Evolutionary conservation across 352 stramenopile species (phyloP).

Genomic region (Pythium apleroticum): DNA sequence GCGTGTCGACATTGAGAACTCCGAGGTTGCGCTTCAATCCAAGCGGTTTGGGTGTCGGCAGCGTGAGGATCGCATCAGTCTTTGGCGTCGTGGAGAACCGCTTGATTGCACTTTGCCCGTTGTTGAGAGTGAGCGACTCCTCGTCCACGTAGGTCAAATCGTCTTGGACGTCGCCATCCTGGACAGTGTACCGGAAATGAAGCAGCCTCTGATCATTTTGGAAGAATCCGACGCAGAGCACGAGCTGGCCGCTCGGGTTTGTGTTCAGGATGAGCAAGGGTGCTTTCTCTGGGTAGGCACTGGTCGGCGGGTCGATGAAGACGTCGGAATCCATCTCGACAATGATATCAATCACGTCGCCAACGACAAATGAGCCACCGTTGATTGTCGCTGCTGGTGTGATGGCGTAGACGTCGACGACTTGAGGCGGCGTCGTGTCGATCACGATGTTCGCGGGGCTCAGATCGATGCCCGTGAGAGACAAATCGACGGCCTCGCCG

Average conservation of each 20-base stretch:
- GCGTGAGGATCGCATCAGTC: constrained; percentile 60
- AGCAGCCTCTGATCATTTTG: constrained; percentile 52
- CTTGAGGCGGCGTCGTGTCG: constrained; percentile 51
- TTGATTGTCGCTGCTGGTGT: constrained; percentile 60
- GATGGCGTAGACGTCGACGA: constrained; percentile 62
- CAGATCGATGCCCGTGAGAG: constrained; percentile 44
- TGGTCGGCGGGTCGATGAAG: constrained; percentile 75
- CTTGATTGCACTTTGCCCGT: constrained; percentile 71
- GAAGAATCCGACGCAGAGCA: constrained; percentile 65
- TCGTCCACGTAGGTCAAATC: constrained; percentile 60
- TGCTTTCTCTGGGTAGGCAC: constrained; percentile 68
- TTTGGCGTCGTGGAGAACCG: constrained; percentile 78
- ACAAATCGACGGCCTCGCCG: constrained; percentile 32
- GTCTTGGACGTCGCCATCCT: constrained; percentile 45
- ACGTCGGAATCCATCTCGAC: constrained; percentile 74
- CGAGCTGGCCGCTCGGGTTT: constrained; percentile 35
- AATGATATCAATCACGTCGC: constrained; percentile 77
- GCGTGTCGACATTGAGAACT: constrained; percentile 67
- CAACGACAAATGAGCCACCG: constrained; percentile 65
- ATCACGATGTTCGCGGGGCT: constrained; percentile 54
- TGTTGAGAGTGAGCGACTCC: constrained; percentile 73
- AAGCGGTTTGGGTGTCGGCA: constrained; percentile 53
- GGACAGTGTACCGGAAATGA: constrained; percentile 73
- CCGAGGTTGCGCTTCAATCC: constrained; percentile 31
- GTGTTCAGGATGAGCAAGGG: constrained; percentile 70